Percentiles rank a stretch among this genome's conserved stretches.
Evolutionary conservation across 345 rosid genomes (phyloP).

Genomic region (Populus ilicifolia): DNA sequence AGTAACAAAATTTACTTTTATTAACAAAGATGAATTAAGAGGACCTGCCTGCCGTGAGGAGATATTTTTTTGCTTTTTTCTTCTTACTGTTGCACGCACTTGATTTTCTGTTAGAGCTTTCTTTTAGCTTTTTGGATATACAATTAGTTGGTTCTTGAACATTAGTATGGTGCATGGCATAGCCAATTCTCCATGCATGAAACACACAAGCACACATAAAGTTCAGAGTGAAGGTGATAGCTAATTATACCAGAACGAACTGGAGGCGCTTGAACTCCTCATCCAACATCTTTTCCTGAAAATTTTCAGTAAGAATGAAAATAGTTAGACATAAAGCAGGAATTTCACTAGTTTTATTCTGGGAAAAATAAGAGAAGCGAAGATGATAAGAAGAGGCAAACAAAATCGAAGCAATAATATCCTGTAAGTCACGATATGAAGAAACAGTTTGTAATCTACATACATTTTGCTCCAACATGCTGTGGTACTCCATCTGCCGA

Average conservation of each 20-base stretch:
- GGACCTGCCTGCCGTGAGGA: not conserved
- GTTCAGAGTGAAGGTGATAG: not conserved
- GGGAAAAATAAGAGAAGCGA: not conserved
- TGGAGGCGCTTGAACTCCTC: constrained; percentile 19
- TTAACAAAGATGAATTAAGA: not conserved
- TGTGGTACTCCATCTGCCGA: constrained; percentile 21
- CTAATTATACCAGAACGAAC: constrained; percentile 16
- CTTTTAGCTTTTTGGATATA: not conserved
- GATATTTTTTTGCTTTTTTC: too few species aligned
- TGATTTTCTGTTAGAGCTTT: not conserved
- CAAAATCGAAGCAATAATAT: not conserved
- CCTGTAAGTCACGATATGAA: not conserved
- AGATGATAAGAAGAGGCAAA: not conserved
- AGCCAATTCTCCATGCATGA: not conserved
- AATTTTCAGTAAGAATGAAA: not conserved
- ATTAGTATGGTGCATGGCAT: not conserved
- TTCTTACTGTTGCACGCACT: not conserved
- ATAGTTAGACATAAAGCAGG: not conserved
- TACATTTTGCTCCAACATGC: constrained; percentile 21
- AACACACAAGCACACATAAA: not conserved
- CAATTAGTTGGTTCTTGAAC: not conserved
- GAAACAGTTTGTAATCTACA: not conserved
- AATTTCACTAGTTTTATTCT: not conserved
- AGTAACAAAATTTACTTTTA: not conserved
- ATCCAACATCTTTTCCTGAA: constrained; percentile 18